Conservation (phyloP, 2,329 filamentous ascomycete genomes). For the Polychaeton citri region DNA sequence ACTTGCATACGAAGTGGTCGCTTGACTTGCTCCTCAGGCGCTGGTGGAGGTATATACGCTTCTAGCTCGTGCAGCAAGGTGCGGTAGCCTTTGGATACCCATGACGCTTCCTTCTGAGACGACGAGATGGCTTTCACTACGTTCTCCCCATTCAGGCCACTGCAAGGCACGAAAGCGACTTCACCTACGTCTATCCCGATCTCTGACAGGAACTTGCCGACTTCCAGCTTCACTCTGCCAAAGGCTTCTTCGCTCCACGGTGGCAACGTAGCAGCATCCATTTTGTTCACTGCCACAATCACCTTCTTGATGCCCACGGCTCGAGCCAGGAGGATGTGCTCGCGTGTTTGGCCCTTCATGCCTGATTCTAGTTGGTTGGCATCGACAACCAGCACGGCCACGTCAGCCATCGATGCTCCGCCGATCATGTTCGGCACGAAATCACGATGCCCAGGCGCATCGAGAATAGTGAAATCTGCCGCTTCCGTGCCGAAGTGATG, state of each 20-base stretch:
- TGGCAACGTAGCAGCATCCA: slow-evolving; percentile 55
- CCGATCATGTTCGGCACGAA: slow-evolving; percentile 99
- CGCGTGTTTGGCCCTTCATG: slow-evolving; percentile 82
- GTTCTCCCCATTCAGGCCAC: slow-evolving; percentile 80
- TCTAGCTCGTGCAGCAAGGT: slow-evolving; percentile 80
- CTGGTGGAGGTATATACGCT: slow-evolving; percentile 55
- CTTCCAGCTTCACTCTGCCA: slow-evolving; percentile 70
- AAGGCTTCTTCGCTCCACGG: slow-evolving; percentile 71
- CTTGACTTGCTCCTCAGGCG: slow-evolving; percentile 45
- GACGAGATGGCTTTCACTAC: slow-evolving; percentile 46
- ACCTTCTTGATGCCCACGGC: slow-evolving; percentile 83
- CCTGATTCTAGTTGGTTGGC: slow-evolving; percentile 91
- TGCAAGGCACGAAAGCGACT: slow-evolving; percentile 77
- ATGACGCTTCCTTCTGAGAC: slow-evolving; percentile 33
- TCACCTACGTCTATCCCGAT: slow-evolving; percentile 74
- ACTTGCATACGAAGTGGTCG: slow-evolving; percentile 79
- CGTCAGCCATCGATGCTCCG: slow-evolving; percentile 87
- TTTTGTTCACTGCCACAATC: slow-evolving; percentile 88
- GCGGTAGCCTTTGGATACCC: slow-evolving; percentile 52
- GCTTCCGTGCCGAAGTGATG: slow-evolving; percentile 85
- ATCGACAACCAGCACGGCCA: slow-evolving; percentile 89
- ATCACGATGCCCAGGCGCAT: slow-evolving; percentile 86
- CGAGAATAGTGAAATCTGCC: slow-evolving; percentile 82
- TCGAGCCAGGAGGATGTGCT: slow-evolving; percentile 78
- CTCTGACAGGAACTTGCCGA: slow-evolving; percentile 66